phyloP scores from a whole-genome alignment of 441 rosid genomes.

The Raphanus hybrid region DNA sequence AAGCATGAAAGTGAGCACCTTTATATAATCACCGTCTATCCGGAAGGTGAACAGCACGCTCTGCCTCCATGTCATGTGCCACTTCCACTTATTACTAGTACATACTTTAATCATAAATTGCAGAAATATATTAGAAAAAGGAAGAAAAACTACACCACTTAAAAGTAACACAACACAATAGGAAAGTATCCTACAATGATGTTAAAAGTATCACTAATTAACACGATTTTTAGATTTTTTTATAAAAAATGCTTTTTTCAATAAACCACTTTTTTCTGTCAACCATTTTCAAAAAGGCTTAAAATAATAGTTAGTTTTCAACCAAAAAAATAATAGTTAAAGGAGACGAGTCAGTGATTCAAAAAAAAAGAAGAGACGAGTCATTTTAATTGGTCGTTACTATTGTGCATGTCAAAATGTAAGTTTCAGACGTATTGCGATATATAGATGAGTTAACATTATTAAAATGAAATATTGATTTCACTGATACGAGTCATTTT shows the following conservation, averaged over 20 bases:
- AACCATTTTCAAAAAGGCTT: not conserved
- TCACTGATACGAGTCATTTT: not conserved
- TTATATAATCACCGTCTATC: slow-evolving; percentile 6
- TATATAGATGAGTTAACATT: not conserved
- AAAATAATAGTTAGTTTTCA: not conserved
- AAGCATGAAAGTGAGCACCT: slow-evolving; percentile 34
- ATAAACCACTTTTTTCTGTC: not conserved
- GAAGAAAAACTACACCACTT: not conserved
- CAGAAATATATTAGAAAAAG: not conserved
- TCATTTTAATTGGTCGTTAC: not conserved
- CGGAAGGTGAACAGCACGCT: slow-evolving; percentile 21
- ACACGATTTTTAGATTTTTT: not conserved
- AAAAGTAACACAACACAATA: not conserved
- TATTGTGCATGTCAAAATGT: not conserved
- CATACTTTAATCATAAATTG: not conserved
- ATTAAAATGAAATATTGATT: not conserved
- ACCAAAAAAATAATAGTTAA: not conserved
- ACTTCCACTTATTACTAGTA: not conserved
- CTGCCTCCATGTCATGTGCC: slow-evolving; percentile 7
- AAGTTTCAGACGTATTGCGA: not conserved
- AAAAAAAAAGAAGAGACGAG: not conserved
- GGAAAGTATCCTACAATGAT: not conserved
- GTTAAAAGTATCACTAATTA: not conserved
- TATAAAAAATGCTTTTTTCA: not conserved
- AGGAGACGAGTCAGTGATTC: not conserved